A percentile compares a stretch with the other conserved stretches of the same genome.
Conservation (phyloP, 495 filamentous ascomycete genomes). For the Penicillium salamii region DNA sequence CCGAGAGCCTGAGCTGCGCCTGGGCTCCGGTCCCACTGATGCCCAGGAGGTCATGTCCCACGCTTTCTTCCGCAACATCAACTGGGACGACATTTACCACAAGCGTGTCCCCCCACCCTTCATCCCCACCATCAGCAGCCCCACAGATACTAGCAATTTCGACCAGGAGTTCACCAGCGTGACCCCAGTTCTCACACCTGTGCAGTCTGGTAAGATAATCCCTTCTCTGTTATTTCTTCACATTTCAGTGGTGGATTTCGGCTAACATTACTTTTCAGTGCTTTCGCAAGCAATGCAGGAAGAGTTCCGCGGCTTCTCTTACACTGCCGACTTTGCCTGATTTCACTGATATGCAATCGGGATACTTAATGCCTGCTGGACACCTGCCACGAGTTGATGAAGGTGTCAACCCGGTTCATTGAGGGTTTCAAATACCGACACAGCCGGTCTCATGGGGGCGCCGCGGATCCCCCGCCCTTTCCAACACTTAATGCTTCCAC, state of each 20-base stretch:
- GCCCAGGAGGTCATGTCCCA: constrained; percentile 99
- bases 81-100: constrained; percentile 97
- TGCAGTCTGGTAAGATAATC: constrained; percentile 83
- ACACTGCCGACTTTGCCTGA: constrained; percentile 72
- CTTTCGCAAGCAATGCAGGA: constrained; percentile 99
- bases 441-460: constrained; percentile 13
- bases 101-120: constrained; percentile 90
- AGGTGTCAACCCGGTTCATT: not conserved
- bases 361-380: constrained; percentile 12
- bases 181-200: constrained; percentile 93
- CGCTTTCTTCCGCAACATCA: constrained; percentile 95
- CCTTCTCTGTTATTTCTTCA: not conserved
- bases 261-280: constrained; percentile 50
- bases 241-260: no score
- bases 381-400: constrained; percentile 6
- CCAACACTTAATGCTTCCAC: constrained; percentile 10
- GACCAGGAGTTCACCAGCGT: constrained; percentile 98
- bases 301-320: constrained; percentile 99
- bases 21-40: constrained; percentile 94
- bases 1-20: constrained; percentile 86
- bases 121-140: constrained; percentile 78
- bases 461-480: constrained; percentile 10
- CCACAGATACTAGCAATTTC: constrained; percentile 99
- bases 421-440: constrained; percentile 7
- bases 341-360: constrained; percentile 10